phyloP scores from a whole-genome alignment of 2,329 filamentous ascomycete species.

The Epichloe amarillans region DNA sequence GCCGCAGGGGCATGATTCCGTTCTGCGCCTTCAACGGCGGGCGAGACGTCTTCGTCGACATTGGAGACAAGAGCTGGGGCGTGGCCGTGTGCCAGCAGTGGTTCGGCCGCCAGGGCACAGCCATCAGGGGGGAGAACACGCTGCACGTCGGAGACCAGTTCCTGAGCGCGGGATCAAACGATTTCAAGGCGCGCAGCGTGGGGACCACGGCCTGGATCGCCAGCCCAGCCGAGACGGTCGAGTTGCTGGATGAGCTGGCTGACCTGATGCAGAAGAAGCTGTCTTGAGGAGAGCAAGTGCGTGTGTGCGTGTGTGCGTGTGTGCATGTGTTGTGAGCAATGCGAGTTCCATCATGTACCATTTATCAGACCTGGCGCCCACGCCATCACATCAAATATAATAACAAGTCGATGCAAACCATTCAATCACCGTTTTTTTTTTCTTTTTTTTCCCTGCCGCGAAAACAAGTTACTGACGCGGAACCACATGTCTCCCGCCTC shows the following conservation, averaged over 20 bases:
- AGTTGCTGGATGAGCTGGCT: conserved; percentile 71
- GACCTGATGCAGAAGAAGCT: conserved; percentile 29
- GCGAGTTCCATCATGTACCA: no score
- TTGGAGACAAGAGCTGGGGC: conserved; percentile 95
- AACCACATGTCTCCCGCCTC: no score
- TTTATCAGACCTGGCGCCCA: no score
- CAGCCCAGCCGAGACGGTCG: conserved; percentile 79
- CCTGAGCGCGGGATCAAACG: conserved; percentile 84
- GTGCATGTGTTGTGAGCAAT: no score
- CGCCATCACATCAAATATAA: no score
- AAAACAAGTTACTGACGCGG: no score
- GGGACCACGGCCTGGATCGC: conserved; percentile 97
- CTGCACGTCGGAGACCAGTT: conserved; percentile 97
- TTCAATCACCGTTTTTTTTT: no score
- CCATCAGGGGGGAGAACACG: conserved; percentile 61
- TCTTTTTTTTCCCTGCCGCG: no score
- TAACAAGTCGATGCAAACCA: no score
- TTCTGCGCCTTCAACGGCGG: conserved; percentile 98
- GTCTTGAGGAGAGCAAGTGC: neutral
- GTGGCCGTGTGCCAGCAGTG: conserved; percentile 85
- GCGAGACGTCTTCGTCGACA: conserved; percentile 95
- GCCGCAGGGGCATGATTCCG: conserved; percentile 39
- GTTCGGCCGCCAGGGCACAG: conserved; percentile 46
- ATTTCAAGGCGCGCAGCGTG: conserved; percentile 87
- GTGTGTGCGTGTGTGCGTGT: no score